These are phyloP conservation scores for Scheffersomyces segobiensis DNA, from an alignment of 1,139 yeast genomes.

Conservation along the genomic window DNA sequence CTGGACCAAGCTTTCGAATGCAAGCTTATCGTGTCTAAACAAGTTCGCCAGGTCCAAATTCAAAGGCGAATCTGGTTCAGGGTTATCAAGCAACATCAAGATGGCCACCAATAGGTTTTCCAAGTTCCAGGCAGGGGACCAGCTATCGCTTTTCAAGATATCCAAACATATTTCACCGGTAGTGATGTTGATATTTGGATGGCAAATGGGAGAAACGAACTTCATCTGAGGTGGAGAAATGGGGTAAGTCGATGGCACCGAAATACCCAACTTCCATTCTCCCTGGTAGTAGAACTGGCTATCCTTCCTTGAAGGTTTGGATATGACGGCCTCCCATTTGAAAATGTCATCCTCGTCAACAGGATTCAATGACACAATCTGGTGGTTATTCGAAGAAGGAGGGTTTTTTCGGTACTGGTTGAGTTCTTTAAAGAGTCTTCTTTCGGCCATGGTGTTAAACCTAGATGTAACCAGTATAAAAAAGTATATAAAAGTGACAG, in stretches of 20 bases:
- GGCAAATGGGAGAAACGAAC: constrained; percentile 68
- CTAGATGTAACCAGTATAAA: not conserved
- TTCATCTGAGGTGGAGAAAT: constrained; percentile 65
- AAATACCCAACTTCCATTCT: constrained; percentile 56
- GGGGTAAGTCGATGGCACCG: constrained; percentile 62
- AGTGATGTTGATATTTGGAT: constrained; percentile 64
- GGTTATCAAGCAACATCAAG: constrained; percentile 64
- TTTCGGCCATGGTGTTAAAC: constrained; percentile 19
- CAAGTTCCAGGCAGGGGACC: constrained; percentile 93
- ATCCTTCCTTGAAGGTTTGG: constrained; percentile 50
- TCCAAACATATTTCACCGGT: constrained; percentile 78
- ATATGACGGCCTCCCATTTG: constrained; percentile 60
- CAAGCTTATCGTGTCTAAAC: constrained; percentile 49
- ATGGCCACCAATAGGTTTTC: constrained; percentile 72
- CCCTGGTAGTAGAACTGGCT: constrained; percentile 52
- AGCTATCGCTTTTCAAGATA: constrained; percentile 58
- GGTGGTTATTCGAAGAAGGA: constrained; percentile 26
- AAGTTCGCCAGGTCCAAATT: constrained; percentile 86
- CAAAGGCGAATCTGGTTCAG: constrained; percentile 85
- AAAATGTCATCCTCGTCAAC: constrained; percentile 40
- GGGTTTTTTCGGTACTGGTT: constrained; percentile 19
- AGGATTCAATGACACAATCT: constrained; percentile 48
- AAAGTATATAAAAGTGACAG: not conserved
- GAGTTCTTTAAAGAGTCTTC: constrained; percentile 23
- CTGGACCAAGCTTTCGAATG: constrained; percentile 64